Evolutionary conservation across 257 asterid species (phyloP).

Genomic region (Penstemon barbatus): DNA sequence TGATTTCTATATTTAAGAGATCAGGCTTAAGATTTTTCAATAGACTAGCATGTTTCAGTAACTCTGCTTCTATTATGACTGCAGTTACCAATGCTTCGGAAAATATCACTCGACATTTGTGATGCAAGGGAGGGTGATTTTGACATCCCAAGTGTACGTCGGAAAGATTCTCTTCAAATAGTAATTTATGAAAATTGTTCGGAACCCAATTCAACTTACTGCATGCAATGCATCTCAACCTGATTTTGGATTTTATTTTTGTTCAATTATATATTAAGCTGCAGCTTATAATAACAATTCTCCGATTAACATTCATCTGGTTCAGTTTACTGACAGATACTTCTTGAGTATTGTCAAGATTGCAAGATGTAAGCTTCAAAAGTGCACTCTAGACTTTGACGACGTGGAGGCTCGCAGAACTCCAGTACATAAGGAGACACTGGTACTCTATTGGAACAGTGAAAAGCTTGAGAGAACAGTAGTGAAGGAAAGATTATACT

Average conservation of each 20-base stretch:
- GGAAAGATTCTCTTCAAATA: background rate
- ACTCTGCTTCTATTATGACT: conserved; percentile 25
- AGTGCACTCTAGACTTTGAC: conserved; percentile 35
- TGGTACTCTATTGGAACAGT: conserved; percentile 69
- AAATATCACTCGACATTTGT: conserved; percentile 72
- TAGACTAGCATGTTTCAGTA: background rate
- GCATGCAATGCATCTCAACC: background rate
- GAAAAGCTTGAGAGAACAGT: conserved; percentile 50
- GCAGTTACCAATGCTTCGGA: conserved; percentile 89
- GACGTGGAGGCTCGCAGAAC: conserved; percentile 37
- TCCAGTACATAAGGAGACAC: conserved; percentile 72
- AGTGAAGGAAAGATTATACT: conserved; percentile 70
- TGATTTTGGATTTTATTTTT: background rate
- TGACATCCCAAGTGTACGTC: conserved; percentile 76
- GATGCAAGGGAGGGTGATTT: conserved; percentile 77
- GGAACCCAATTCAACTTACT: background rate
- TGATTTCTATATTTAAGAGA: background rate
- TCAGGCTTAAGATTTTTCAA: background rate
- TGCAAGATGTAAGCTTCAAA: conserved; percentile 67
- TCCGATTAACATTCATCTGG: conserved; percentile 19
- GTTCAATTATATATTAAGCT: background rate
- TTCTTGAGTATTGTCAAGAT: conserved; percentile 62
- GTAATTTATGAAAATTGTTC: background rate
- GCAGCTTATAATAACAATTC: background rate
- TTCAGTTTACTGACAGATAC: conserved; percentile 61